Conservation (phyloP, 129 eudicot genomes). For the Saussurea involucrata region DNA sequence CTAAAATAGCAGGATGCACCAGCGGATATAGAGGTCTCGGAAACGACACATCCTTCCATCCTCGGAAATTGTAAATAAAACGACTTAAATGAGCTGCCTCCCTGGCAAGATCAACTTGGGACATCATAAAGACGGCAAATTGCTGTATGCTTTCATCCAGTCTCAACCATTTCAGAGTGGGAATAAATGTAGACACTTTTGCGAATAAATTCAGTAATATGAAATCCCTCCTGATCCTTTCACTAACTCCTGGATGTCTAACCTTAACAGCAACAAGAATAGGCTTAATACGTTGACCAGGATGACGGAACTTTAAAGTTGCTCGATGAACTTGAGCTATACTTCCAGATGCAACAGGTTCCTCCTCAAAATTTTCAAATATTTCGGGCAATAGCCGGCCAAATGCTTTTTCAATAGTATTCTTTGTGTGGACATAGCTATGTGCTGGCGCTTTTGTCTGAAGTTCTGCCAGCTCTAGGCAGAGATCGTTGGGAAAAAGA, state of each 20-base stretch:
- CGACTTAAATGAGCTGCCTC: constrained; percentile 99
- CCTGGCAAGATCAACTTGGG: constrained; percentile 97
- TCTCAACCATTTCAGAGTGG: constrained; percentile 82
- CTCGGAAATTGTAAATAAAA: constrained; percentile 77
- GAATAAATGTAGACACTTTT: constrained; percentile 55
- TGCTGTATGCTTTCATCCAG: constrained; percentile 91
- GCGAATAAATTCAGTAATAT: constrained; percentile 59
- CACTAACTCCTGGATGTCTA: constrained; percentile 94
- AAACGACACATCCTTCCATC: constrained; percentile 93
- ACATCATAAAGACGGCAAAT: constrained; percentile 92
- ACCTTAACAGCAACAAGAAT: constrained; percentile 89
- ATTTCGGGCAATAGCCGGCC: constrained; percentile 77
- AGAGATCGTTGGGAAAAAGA: constrained; percentile 78
- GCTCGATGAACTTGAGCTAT: constrained; percentile 94
- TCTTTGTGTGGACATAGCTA: constrained; percentile 71
- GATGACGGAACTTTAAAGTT: constrained; percentile 68
- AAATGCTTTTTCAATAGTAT: constrained; percentile 73
- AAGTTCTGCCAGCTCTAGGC: constrained; percentile 70
- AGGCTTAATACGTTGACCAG: constrained; percentile 66
- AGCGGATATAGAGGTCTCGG: constrained; percentile 92
- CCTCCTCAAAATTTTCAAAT: constrained; percentile 85
- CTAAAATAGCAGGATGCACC: constrained; percentile 96
- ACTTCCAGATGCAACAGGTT: constrained; percentile 94
- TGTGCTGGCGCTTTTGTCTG: constrained; percentile 89
- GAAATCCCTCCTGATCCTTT: constrained; percentile 83